phyloP scores from a whole-genome alignment of 192 early-diverging fungal species.

The Cladochytrium replicatum region DNA sequence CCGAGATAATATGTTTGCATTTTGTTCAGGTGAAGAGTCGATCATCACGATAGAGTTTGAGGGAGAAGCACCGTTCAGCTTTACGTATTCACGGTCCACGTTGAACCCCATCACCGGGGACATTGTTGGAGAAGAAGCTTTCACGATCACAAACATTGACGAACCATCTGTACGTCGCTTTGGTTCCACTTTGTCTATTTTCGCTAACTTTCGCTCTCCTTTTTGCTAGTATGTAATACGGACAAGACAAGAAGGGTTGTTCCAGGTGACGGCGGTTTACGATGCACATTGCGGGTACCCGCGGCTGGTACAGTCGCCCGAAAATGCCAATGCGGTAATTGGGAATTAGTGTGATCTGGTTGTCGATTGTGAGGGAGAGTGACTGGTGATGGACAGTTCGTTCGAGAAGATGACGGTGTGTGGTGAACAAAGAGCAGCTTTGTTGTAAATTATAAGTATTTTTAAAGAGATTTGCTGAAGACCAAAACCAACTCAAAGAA shows the following conservation, averaged over 20 bases:
- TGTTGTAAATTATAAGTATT: no score
- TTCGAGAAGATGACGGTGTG: no score
- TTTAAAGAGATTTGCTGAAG: no score
- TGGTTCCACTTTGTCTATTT: constrained; percentile 4
- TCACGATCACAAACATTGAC: constrained; percentile 45
- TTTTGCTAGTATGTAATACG: constrained; percentile 35
- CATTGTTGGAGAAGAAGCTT: constrained; percentile 25
- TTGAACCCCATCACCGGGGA: constrained; percentile 5
- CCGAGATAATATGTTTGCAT: constrained; percentile 6
- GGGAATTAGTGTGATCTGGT: no score
- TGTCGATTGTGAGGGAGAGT: no score
- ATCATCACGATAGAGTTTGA: constrained; percentile 47
- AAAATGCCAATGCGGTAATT: no score
- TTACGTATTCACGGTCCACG: constrained; percentile 48
- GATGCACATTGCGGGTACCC: constrained; percentile 57
- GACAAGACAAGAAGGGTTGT: constrained; percentile 51
- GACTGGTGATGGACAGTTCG: no score
- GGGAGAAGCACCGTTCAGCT: constrained; percentile 57
- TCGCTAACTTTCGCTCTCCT: neutral
- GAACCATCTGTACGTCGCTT: constrained; percentile 21
- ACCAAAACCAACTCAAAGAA: no score
- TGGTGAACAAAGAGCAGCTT: no score
- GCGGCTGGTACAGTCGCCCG: no score
- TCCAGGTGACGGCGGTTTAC: constrained; percentile 50
- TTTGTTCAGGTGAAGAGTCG: constrained; percentile 35